Conservation (phyloP, 768 basidiomycete species). For the Leccinellum albellum region DNA sequence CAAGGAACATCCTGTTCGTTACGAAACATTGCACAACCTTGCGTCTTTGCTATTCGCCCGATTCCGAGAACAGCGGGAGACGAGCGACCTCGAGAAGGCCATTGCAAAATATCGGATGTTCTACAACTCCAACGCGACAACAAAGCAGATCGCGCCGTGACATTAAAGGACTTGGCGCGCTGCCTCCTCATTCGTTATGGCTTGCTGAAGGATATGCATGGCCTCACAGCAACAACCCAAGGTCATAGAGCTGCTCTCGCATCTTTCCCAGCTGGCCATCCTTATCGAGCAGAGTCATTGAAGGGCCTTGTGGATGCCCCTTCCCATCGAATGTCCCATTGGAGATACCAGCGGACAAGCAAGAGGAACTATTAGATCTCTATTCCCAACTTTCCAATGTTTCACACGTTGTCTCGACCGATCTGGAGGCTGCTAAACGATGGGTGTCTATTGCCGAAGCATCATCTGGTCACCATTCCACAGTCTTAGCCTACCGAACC, state of each 20-base stretch:
- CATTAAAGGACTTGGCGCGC: neutral
- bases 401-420: neutral
- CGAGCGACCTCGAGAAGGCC: neutral
- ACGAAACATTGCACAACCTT: neutral
- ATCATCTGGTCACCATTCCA: conserved; percentile 3
- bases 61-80: neutral
- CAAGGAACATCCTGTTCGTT: neutral
- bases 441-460: neutral
- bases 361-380: neutral
- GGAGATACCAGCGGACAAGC: neutral
- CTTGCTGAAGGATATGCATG: neutral
- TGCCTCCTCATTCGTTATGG: neutral
- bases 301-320: neutral
- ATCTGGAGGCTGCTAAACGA: neutral
- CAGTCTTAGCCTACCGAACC: conserved; percentile 10
- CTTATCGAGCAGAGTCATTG: neutral
- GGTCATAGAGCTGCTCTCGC: neutral
- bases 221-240: neutral
- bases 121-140: neutral
- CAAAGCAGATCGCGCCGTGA: neutral
- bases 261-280: neutral
- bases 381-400: neutral
- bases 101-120: neutral
- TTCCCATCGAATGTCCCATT: neutral
- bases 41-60: neutral